Evolutionary conservation across 2,329 filamentous ascomycete species (phyloP).

Genomic region (Alternaria brassicae): DNA sequence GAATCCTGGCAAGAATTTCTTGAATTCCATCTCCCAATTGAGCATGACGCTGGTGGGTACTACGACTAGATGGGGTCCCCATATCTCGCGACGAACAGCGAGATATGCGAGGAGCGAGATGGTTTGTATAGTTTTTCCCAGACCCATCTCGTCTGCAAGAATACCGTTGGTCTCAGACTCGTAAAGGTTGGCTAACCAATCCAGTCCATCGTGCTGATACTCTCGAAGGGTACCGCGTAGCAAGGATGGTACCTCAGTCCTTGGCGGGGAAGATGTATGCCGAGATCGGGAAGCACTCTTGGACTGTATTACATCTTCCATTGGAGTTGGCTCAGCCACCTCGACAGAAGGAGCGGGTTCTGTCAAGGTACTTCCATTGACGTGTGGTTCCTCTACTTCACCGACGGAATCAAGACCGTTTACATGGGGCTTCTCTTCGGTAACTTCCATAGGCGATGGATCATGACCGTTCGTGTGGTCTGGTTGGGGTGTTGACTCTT

Average conservation of each 20-base stretch:
- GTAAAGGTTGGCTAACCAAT: conserved; percentile 95
- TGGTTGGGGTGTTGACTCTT: conserved; percentile 43
- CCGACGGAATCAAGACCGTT: conserved; percentile 20
- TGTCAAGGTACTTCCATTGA: conserved; percentile 20
- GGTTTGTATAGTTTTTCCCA: conserved; percentile 98
- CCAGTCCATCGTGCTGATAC: conserved; percentile 95
- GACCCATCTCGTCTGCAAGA: conserved; percentile 95
- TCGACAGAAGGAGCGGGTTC: conserved; percentile 23
- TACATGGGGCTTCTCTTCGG: conserved; percentile 50
- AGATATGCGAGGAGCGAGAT: conserved; percentile 93
- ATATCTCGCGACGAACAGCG: conserved; percentile 86
- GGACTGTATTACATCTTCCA: conserved; percentile 25
- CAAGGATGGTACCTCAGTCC: conserved; percentile 61
- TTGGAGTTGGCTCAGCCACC: conserved; percentile 14
- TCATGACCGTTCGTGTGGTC: conserved; percentile 39
- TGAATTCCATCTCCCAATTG: conserved; percentile 99
- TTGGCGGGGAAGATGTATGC: conserved; percentile 39
- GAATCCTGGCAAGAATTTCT: conserved; percentile 98
- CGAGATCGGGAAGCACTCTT: conserved; percentile 34
- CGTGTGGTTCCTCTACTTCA: conserved; percentile 13
- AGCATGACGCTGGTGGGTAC: conserved; percentile 98
- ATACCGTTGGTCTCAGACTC: conserved; percentile 94
- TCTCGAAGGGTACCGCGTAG: conserved; percentile 88
- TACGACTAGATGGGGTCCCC: conserved; percentile 95
- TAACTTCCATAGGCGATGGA: conserved; percentile 52